Evolutionary conservation across 2,329 filamentous ascomycete genomes (phyloP).

Genomic region (Neopestalotiopsis clavispora): DNA sequence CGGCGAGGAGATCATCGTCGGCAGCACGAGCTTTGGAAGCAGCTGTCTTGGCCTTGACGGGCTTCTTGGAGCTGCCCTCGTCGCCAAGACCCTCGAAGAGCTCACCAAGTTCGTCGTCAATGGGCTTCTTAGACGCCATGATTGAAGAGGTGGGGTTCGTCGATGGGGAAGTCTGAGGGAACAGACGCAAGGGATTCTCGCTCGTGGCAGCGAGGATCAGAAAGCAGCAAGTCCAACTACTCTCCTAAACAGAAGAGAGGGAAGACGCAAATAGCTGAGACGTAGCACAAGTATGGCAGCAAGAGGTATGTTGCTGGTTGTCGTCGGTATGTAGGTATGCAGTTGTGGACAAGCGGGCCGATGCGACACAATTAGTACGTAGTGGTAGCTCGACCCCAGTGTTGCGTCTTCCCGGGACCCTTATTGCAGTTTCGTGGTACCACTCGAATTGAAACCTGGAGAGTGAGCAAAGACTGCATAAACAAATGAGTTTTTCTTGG

Average conservation of each 20-base stretch:
- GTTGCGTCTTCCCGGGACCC: conserved; percentile 6
- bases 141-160: conserved; percentile 24
- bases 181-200: background rate
- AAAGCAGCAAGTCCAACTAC: background rate
- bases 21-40: conserved; percentile 52
- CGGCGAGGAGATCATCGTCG: conserved; percentile 85
- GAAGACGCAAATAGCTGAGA: background rate
- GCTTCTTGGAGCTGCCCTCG: conserved; percentile 55
- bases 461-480: background rate
- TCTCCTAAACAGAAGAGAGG: background rate
- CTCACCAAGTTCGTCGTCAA: conserved; percentile 68
- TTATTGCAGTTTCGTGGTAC: conserved; percentile 6
- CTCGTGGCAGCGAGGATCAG: background rate
- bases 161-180: conserved; percentile 4
- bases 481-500: background rate
- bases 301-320: conserved; percentile 5
- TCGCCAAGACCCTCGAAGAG: conserved; percentile 68
- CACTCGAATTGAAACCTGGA: background rate
- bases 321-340: conserved; percentile 7
- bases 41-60: conserved; percentile 54
- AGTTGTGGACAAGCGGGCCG: conserved; percentile 14
- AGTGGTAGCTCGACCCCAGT: background rate
- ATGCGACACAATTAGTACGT: conserved; percentile 3
- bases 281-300: conserved; percentile 6
- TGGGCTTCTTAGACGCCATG: conserved; percentile 64